phyloP scores from a whole-genome alignment of 2,329 filamentous ascomycete species.

The Alternaria dauci region DNA sequence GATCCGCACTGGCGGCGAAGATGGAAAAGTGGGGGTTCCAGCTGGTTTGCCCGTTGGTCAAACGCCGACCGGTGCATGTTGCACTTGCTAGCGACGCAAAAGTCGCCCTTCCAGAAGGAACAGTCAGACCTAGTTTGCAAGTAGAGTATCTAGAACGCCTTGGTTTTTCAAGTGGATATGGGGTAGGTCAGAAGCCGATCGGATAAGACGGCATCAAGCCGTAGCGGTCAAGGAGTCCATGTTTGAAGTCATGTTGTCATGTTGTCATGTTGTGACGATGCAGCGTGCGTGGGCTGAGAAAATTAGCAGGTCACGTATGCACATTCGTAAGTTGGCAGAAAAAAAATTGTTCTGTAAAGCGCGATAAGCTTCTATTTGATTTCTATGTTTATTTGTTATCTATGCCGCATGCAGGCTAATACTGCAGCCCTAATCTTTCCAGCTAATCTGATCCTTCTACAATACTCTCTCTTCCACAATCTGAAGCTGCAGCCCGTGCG shows the following conservation, averaged over 20 bases:
- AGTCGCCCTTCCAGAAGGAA: background rate
- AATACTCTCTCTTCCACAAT: background rate
- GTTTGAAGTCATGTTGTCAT: background rate
- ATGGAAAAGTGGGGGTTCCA: constrained; percentile 6
- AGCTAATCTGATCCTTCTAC: background rate
- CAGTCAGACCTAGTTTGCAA: background rate
- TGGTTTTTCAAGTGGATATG: constrained; percentile 7
- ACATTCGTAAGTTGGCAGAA: background rate
- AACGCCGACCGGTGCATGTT: constrained; percentile 10
- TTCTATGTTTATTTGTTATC: background rate
- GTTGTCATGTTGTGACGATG: background rate
- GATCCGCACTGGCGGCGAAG: constrained; percentile 18
- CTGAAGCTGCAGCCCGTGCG: constrained; percentile 8
- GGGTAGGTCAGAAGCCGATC: constrained; percentile 4
- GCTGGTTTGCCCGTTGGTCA: background rate
- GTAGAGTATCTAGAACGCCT: background rate
- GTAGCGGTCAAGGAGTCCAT: constrained; percentile 5
- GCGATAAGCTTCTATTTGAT: constrained; percentile 1
- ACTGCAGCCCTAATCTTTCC: background rate
- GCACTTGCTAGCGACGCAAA: background rate
- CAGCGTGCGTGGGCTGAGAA: background rate
- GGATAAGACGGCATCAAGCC: constrained; percentile 5
- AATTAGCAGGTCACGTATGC: constrained; percentile 2
- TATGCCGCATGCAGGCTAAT: background rate
- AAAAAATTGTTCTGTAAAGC: background rate